Evolutionary conservation across 2,329 filamentous ascomycete species (phyloP).

Genomic region (Grosmannia huntii): DNA sequence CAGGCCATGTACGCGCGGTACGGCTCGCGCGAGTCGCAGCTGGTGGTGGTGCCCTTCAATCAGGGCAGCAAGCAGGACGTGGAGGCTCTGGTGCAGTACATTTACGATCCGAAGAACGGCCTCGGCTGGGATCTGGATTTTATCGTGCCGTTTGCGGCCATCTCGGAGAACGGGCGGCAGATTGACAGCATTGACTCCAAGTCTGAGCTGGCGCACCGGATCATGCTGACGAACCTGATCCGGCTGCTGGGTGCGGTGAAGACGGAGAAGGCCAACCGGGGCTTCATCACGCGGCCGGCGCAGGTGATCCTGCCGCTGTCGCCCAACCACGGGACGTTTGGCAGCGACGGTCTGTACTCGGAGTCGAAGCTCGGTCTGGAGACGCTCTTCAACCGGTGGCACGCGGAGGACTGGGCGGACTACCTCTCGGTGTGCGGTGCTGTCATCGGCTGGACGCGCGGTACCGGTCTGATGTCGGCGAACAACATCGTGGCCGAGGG

Average conservation of each 20-base stretch:
- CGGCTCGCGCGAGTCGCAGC: constrained; percentile 85
- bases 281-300: constrained; percentile 88
- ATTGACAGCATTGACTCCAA: constrained; percentile 95
- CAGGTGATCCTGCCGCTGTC: constrained; percentile 94
- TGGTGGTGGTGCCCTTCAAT: constrained; percentile 98
- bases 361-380: constrained; percentile 96
- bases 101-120: constrained; percentile 92
- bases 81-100: constrained; percentile 85
- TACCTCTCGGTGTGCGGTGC: constrained; percentile 98
- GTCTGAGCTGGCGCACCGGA: constrained; percentile 93
- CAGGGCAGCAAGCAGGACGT: constrained; percentile 98
- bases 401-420: constrained; percentile 92
- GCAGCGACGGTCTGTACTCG: constrained; percentile 87
- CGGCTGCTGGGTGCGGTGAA: constrained; percentile 87
- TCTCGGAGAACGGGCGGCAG: constrained; percentile 93
- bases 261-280: constrained; percentile 72
- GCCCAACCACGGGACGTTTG: constrained; percentile 96
- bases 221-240: constrained; percentile 96
- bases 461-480: constrained; percentile 61
- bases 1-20: constrained; percentile 96
- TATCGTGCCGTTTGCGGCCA: constrained; percentile 91
- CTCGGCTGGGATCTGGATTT: constrained; percentile 97
- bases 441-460: constrained; percentile 97
- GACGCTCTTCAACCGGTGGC: constrained; percentile 97
- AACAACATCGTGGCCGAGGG: constrained; percentile 83